Evolutionary conservation across 73 alveolate genomes (phyloP).

Genomic region (Blepharisma japonicum): DNA sequence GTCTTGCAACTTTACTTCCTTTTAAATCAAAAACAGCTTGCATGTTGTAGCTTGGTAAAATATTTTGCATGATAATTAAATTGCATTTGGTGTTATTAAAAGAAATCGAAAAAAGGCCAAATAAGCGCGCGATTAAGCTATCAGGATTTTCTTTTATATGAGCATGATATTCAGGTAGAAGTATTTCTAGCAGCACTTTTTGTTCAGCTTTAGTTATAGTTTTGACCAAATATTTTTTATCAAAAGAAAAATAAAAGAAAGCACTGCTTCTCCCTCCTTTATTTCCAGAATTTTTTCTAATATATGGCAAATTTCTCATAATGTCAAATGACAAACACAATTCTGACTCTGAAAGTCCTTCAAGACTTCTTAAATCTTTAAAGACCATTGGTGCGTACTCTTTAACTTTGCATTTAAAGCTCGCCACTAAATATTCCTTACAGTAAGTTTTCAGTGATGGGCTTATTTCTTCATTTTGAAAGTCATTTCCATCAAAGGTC

Average conservation of each 20-base stretch:
- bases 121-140: background rate
- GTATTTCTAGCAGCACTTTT: background rate
- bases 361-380: background rate
- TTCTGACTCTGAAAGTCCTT: background rate
- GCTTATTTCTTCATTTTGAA: background rate
- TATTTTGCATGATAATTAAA: background rate
- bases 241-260: slow-evolving; percentile 17
- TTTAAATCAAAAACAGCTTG: background rate
- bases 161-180: slow-evolving; percentile 8
- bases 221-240: slow-evolving; percentile 9
- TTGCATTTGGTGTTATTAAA: background rate
- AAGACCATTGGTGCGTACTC: background rate
- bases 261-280: slow-evolving; percentile 10
- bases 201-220: slow-evolving; percentile 4
- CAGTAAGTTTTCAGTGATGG: background rate
- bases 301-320: background rate
- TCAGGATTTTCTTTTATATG: background rate
- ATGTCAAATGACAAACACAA: slow-evolving; percentile 5
- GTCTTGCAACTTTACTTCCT: slow-evolving; percentile 6
- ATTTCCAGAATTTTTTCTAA: slow-evolving; percentile 14
- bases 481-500: background rate
- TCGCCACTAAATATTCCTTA: background rate
- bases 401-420: slow-evolving; percentile 20
- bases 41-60: background rate
- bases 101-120: slow-evolving; percentile 4